Evolutionary conservation across 495 filamentous ascomycete genomes (phyloP).

Genomic region (Tuber calosporum): DNA sequence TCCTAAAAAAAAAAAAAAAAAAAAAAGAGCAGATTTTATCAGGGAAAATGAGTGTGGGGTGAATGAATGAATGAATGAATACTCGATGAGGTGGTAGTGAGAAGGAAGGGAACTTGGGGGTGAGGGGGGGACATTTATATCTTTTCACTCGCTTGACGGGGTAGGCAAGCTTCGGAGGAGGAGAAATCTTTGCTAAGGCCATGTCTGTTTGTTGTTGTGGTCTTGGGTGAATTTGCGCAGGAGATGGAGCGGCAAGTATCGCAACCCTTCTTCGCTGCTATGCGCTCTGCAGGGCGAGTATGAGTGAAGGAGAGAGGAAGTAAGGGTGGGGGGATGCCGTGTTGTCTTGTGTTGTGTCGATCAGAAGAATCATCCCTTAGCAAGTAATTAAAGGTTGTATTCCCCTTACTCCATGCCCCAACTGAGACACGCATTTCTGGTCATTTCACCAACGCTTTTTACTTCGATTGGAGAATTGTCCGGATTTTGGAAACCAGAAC

Average conservation of each 20-base stretch:
- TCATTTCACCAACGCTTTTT: not conserved
- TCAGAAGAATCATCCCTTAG: not conserved
- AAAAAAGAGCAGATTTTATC: not conserved
- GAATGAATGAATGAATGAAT: constrained; percentile 3
- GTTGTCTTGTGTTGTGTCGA: not conserved
- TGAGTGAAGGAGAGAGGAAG: not conserved
- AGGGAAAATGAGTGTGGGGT: not conserved
- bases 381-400: not conserved
- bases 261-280: not conserved
- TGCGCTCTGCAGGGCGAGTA: not conserved
- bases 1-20: too few species aligned
- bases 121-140: not conserved
- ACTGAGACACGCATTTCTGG: not conserved
- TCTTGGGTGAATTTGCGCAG: too few species aligned
- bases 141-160: not conserved
- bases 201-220: too few species aligned
- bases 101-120: not conserved
- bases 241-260: too few species aligned
- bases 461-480: not conserved
- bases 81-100: not conserved
- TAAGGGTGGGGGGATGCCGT: not conserved
- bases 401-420: not conserved
- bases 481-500: not conserved
- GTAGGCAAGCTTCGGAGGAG: not conserved
- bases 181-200: not conserved